Evolutionary conservation across 768 basidiomycete species (phyloP).

Genomic region (Mycena vitilis): DNA sequence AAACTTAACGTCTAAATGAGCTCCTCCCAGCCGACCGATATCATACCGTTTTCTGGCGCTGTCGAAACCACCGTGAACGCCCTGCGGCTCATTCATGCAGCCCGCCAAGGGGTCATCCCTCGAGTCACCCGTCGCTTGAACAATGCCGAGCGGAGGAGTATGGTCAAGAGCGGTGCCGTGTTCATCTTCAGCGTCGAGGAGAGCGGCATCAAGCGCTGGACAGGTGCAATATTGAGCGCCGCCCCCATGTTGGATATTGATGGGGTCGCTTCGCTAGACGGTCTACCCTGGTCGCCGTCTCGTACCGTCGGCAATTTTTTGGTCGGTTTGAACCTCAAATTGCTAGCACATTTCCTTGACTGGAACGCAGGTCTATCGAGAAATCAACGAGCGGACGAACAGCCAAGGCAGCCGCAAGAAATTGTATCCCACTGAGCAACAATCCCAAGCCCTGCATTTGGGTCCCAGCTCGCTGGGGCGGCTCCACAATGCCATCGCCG

Average conservation of each 20-base stretch:
- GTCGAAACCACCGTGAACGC: constrained; percentile 87
- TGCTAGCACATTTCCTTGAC: background rate
- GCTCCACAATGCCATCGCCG: constrained; percentile 40
- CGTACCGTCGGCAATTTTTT: constrained; percentile 89
- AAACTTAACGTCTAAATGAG: constrained; percentile 59
- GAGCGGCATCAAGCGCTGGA: constrained; percentile 91
- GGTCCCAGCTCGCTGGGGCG: constrained; percentile 57
- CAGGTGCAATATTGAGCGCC: constrained; percentile 55
- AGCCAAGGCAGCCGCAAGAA: constrained; percentile 64
- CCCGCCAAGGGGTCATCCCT: constrained; percentile 81
- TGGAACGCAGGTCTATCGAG: constrained; percentile 77
- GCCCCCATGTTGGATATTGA: constrained; percentile 5
- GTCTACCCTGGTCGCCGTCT: constrained; percentile 84
- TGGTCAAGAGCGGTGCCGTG: constrained; percentile 76
- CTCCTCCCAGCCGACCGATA: constrained; percentile 58
- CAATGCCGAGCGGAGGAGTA: constrained; percentile 78
- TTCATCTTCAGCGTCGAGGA: constrained; percentile 92
- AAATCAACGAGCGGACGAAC: constrained; percentile 76
- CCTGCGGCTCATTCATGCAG: constrained; percentile 85
- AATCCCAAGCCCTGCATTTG: constrained; percentile 49
- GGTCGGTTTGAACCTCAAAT: constrained; percentile 54
- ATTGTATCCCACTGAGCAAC: constrained; percentile 62
- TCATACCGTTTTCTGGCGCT: constrained; percentile 80
- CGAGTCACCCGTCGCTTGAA: constrained; percentile 87
- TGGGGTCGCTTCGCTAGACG: constrained; percentile 51